Evolutionary conservation across 768 basidiomycete species (phyloP), one percentile per base, ranked within the genome.

Genomic region (Mycena rosella): DNA sequence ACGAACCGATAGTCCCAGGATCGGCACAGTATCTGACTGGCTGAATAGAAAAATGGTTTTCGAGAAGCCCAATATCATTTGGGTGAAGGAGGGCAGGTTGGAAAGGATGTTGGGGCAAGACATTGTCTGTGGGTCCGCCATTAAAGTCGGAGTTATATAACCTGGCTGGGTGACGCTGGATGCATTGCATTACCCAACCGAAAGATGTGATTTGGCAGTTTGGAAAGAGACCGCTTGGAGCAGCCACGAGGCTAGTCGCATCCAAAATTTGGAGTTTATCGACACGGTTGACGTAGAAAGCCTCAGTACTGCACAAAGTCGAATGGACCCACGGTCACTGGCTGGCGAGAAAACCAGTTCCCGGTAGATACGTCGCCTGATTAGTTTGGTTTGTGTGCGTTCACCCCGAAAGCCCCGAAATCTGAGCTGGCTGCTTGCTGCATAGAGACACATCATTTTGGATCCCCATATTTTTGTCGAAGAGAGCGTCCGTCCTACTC

Each of bases 1-100:
- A n/a, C 68, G 40, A 30, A 69, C 63, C 24, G 63, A 60, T 1
- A 63, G 68, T 6, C 68, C 68, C 14, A 65, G 58, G 53, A 69
- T 69, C 9, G 63, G 59, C 4, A 65, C 59, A 10, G 61, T 24
- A 34, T 69, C 68, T 3, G 68, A 69, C 29, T 69, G 44, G 51
- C 68, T 69, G 58, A 69, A 69, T 1, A 69, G 59, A 48, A 42
- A 30, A 18, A 69, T 40, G 1, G 63, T 65, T 34, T 22, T 59
- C n/a, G 49, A 34, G 49, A 59, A 58, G 34, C 52, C 26, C 22
- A 63, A 29, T 32, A 59, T 17, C 63, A 65, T 55, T 20, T 20
- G n/a, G 18, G 30, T 36, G 8, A 15, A 14, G 38, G 34, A 20
- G 52, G 32, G 52, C 8, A 30, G 9, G 15, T n/a, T 30, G 20